Evolutionary conservation across 768 basidiomycete species (phyloP).

Genomic region (Austroboletus festivus): DNA sequence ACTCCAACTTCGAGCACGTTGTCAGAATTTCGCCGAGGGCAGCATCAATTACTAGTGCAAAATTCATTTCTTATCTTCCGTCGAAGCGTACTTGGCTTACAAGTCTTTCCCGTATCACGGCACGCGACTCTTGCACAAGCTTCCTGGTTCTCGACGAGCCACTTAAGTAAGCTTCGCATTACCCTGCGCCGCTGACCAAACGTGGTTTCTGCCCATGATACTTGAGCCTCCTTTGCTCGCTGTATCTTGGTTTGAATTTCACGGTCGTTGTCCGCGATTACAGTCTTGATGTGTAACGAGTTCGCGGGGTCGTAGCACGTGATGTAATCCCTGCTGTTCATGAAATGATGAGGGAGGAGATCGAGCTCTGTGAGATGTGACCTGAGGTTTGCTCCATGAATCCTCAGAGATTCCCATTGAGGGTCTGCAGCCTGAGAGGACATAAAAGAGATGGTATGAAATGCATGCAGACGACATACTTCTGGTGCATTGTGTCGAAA

Average conservation of each 20-base stretch:
- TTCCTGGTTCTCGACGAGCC: conserved; percentile 91
- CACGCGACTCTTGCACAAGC: conserved; percentile 83
- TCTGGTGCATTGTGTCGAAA: conserved; percentile 59
- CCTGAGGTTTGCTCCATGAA: conserved; percentile 57
- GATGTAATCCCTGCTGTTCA: conserved; percentile 61
- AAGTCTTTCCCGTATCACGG: conserved; percentile 93
- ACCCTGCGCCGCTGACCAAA: conserved; percentile 82
- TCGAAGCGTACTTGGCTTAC: conserved; percentile 42
- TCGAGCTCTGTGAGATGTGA: conserved; percentile 59
- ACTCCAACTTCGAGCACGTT: conserved; percentile 94
- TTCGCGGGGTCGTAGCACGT: conserved; percentile 94
- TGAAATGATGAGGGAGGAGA: conserved; percentile 47
- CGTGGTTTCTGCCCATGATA: conserved; percentile 67
- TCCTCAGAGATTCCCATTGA: conserved; percentile 50
- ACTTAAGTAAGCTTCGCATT: conserved; percentile 81
- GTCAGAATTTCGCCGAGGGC: conserved; percentile 92
- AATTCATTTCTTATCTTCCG: neutral
- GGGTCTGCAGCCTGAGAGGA: conserved; percentile 51
- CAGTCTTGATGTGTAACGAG: conserved; percentile 73
- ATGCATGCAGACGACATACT: conserved; percentile 44
- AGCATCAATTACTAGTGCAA: conserved; percentile 77
- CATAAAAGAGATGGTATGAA: too few species aligned
- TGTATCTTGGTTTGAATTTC: conserved; percentile 76
- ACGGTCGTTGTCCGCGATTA: conserved; percentile 66
- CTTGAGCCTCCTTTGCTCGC: conserved; percentile 63